Evolutionary conservation across 139 green algal genomes (phyloP).

Genomic region (Chlamydomonas applanata): DNA sequence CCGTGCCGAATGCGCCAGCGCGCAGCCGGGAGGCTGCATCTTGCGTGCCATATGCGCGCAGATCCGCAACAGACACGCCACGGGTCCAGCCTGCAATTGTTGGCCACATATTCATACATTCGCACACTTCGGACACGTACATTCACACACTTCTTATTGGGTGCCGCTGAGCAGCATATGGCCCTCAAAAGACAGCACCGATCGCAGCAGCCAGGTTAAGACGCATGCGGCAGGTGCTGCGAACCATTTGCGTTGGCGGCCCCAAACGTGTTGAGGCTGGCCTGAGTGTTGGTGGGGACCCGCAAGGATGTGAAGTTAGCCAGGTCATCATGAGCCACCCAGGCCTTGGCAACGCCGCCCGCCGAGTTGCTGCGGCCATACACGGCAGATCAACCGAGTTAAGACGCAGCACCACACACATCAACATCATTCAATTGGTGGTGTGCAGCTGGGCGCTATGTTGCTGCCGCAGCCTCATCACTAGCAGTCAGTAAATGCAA

Average conservation of each 20-base stretch:
- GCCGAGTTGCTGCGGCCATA: not conserved
- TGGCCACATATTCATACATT: not conserved
- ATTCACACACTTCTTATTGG: not conserved
- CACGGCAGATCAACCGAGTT: not conserved
- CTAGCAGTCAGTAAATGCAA: too few relatives aligned
- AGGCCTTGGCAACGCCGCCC: not conserved
- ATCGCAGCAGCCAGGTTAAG: not conserved
- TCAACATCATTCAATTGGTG: not conserved
- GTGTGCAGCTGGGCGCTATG: not conserved
- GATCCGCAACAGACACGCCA: not conserved
- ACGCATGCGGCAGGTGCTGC: not conserved
- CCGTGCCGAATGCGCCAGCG: constrained; percentile 2
- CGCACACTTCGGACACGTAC: not conserved
- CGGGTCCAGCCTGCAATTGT: not conserved
- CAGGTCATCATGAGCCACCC: constrained; percentile 2
- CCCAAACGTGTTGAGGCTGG: not conserved
- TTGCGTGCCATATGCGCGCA: not conserved
- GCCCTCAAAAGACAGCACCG: too few relatives aligned
- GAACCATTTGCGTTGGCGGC: not conserved
- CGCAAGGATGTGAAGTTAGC: not conserved
- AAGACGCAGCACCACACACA: not conserved
- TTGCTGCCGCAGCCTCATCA: too few relatives aligned
- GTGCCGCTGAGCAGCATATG: not conserved
- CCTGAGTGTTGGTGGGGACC: not conserved
- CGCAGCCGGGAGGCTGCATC: not conserved